Evolutionary conservation across 768 basidiomycete genomes (phyloP).

Genomic region (Leucogyrophana mollusca): DNA sequence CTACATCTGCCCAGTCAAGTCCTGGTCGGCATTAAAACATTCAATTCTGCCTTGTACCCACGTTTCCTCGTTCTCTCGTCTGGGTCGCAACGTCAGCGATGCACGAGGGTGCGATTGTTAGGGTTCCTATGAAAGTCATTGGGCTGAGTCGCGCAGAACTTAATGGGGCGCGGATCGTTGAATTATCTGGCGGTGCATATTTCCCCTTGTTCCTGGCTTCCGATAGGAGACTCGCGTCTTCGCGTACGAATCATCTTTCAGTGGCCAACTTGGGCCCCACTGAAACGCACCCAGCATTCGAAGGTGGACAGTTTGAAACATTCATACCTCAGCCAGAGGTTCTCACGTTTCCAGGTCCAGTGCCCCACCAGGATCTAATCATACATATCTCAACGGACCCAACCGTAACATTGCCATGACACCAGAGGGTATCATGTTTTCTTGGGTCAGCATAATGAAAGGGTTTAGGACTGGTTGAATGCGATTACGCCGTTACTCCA

Average conservation of each 20-base stretch:
- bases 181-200: conserved; percentile 41
- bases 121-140: conserved; percentile 19
- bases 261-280: conserved; percentile 37
- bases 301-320: too few species aligned
- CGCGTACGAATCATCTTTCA: conserved; percentile 41
- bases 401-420: background rate
- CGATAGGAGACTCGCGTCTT: conserved; percentile 46
- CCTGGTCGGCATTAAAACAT: too few species aligned
- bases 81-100: too few species aligned
- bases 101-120: too few species aligned
- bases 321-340: conserved; percentile 7
- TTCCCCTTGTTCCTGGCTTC: conserved; percentile 46
- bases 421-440: background rate
- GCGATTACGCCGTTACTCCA: conserved; percentile 1
- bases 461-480: conserved; percentile 3
- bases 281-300: too few species aligned
- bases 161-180: conserved; percentile 18
- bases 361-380: conserved; percentile 1
- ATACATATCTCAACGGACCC: conserved; percentile 7
- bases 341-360: conserved; percentile 32
- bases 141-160: conserved; percentile 17
- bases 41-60: too few species aligned
- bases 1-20: too few species aligned
- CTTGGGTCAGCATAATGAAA: conserved; percentile 6
- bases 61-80: too few species aligned